Conservation (phyloP, 176 grass and related monocot species). For the Oryza australiensis region DNA sequence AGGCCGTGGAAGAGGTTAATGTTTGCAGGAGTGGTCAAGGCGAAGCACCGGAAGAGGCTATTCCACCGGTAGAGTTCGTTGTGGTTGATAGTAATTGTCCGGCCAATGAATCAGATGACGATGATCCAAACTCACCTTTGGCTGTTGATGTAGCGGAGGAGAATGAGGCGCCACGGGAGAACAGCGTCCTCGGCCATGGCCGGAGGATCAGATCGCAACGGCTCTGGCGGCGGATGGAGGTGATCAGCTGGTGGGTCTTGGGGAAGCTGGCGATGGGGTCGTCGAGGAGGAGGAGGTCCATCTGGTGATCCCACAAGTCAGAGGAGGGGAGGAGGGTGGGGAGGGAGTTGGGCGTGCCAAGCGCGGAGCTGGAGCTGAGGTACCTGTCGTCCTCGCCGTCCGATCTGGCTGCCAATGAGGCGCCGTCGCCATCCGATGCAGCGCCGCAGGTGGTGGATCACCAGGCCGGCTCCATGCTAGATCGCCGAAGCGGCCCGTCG, state of each 20-base stretch:
- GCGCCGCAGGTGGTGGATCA: constrained; percentile 24
- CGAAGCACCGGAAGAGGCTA: no score
- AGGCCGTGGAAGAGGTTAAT: no score
- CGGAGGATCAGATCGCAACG: constrained; percentile 13
- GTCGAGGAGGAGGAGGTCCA: constrained; percentile 46
- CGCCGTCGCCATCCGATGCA: background rate
- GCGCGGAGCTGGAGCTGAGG: constrained; percentile 84
- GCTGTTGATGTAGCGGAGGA: no score
- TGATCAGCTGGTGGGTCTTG: constrained; percentile 33
- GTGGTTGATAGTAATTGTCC: no score
- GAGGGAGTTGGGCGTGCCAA: constrained; percentile 69
- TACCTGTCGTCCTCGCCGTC: constrained; percentile 78
- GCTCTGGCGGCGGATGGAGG: constrained; percentile 17
- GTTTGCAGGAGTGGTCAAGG: no score
- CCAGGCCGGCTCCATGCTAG: constrained; percentile 37
- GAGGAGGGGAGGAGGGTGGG: constrained; percentile 44
- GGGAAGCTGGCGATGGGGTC: constrained; percentile 17
- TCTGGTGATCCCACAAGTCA: constrained; percentile 59
- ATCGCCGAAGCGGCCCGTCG: background rate
- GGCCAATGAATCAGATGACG: no score
- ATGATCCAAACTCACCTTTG: no score
- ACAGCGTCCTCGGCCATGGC: constrained; percentile 25
- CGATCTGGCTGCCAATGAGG: constrained; percentile 31
- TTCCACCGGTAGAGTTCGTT: no score
- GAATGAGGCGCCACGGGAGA: background rate